These are phyloP conservation scores for Ophiostoma sp. DNA, from an alignment of 2,329 filamentous ascomycete genomes.

Conservation along the genomic window DNA sequence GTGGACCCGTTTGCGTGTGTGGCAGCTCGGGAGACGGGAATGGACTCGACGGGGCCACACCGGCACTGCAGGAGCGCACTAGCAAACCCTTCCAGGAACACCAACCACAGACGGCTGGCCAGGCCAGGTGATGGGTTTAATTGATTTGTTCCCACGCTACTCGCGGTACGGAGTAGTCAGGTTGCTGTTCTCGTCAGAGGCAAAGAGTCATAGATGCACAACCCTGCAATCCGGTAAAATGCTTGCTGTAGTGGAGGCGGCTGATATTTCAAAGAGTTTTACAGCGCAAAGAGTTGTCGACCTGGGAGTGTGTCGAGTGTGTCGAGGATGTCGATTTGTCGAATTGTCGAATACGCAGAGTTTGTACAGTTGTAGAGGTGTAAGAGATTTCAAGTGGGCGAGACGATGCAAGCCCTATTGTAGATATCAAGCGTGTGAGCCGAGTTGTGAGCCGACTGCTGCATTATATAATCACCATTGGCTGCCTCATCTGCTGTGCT, in stretches of 20 bases:
- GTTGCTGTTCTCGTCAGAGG: background rate
- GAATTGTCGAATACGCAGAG: background rate
- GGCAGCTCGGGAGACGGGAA: background rate
- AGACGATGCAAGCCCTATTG: background rate
- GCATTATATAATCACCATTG: background rate
- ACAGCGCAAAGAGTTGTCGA: too few relatives aligned
- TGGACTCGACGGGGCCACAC: background rate
- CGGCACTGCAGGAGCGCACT: background rate
- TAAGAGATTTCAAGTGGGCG: background rate
- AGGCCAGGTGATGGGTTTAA: too few relatives aligned
- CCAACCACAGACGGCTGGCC: background rate
- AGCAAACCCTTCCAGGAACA: background rate
- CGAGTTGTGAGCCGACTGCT: too few relatives aligned
- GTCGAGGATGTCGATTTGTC: too few relatives aligned
- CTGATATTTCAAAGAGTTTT: background rate
- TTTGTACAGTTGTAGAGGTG: background rate
- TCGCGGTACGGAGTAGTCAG: too few relatives aligned
- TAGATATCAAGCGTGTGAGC: too few relatives aligned
- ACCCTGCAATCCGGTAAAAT: conserved; percentile 3
- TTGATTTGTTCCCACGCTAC: background rate
- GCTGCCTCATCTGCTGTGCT: too few relatives aligned
- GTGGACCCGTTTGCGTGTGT: background rate
- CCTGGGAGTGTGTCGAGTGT: too few relatives aligned
- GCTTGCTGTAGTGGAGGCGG: background rate
- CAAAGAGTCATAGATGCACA: background rate